Base-by-base conservation (phyloP, 2,329 filamentous ascomycete species). In the Exutisphaerella laricina region DNA sequence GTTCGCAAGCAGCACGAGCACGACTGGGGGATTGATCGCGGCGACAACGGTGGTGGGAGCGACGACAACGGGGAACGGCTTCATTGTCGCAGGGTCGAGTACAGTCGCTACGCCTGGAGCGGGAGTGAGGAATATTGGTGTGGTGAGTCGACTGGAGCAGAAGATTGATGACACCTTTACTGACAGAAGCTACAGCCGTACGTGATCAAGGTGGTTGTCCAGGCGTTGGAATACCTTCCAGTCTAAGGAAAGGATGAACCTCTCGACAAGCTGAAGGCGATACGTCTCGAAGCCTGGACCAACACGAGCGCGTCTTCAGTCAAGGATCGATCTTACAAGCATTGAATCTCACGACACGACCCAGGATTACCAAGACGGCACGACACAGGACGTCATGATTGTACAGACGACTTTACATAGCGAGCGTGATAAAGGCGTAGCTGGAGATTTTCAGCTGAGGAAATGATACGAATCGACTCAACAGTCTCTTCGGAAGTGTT, bases 21-120 rank as follows among this genome's bases (percentile, higher is more conserved):
- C 39, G 23, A 53, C 45, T 8, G 49, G 44, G 43, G 57, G 59
- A 12, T 40, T 58, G 36, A 53, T 58, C 10, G 23, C 49, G 4
- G 57, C 55, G 9, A 52, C 53, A 17, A 40, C 48, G 3, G 41
- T 39, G 3, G 41, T 41, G 14, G 28, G 43, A 16, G 47, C 34
- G 17, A 44, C 41, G 8, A 41, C 33, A 7, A 46, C 44, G 4
- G 48, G 41, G n/a, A 48, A 43, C 34, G 50, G 52, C n/a, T 63
- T 64, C 35, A 56, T 64, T 6, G 37, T 62, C 18, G 55, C 51
- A 35, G 58, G 55, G 17, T 52, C 45, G 22, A 58, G 51, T 37
- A 62, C 58, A 16, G 62, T 64, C n/a, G 61, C 61, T 18, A 61
- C 58, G 13, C 56, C 59, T 29, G 60, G 53, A 26, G 52, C 46